Base-by-base conservation (phyloP, 176 grass and related monocot species). In the Elaeis guineensis region DNA sequence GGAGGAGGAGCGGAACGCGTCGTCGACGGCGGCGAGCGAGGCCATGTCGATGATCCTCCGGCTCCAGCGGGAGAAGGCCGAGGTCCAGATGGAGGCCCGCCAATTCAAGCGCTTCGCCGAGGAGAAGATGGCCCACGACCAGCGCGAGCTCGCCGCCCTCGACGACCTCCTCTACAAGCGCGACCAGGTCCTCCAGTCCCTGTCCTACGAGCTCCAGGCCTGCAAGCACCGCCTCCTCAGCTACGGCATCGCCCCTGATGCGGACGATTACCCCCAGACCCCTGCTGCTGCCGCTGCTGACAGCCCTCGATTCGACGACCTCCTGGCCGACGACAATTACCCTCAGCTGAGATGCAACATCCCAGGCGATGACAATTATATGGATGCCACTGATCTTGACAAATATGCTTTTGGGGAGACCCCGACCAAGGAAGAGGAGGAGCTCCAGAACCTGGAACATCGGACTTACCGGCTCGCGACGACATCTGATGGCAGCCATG, bases 41-140 rank as follows among this genome's bases (percentile, higher is more conserved):
- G 71, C 94, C 67, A 98, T 98, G 94, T 84, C 88, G 4, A 98
- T 98, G 94, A 98, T 98, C 63, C 77, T 93, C 59, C 85, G 85
- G 56, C 88, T 98, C 9, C 88, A 98, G 82, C 75, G 81, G n/a
- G 93, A 92, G 30, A 98, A 98, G 73, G 93, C 88, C 21, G 93
- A 92, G 73, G 82, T 82, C 16, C 81, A 88, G 79, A 92, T 98
- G 93, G 93, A 98, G 66, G 81, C 86, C 53, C 88, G 93, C 67
- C 93, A 98, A 82, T 92, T 92, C 76, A 83, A 89, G 65, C 81
- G 87, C 59, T 92, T 89, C 57, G 84, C 93, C 25, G 93, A 98
- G 63, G 93, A 98, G 78, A 88, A 83, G 80, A 98, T 98, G 87
- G 79, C 77, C 3, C 84, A 92, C 58, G 84, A 92, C 71, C 75